These are phyloP conservation scores for Zygosaccharomyces pseudobailii DNA, from an alignment of 1,139 yeast species.

Conservation along the genomic window DNA sequence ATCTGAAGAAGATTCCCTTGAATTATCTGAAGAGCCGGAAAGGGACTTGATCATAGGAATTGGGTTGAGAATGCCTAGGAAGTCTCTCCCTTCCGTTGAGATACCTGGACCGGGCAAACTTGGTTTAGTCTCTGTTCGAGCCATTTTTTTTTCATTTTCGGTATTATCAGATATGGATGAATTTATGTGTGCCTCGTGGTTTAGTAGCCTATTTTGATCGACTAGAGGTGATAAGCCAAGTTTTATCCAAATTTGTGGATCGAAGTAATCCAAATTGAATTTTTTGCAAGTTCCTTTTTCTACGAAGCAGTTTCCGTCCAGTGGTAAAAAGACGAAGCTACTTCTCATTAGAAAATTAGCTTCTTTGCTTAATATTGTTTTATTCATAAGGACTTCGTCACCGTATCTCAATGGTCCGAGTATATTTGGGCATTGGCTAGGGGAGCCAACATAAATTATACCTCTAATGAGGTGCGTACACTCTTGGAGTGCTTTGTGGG, in stretches of 20 bases:
- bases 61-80: constrained; percentile 13
- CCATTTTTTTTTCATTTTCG: constrained; percentile 9
- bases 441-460: constrained; percentile 74
- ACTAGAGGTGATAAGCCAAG: constrained; percentile 75
- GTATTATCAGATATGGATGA: background rate
- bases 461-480: constrained; percentile 69
- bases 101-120: constrained; percentile 12
- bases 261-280: constrained; percentile 69
- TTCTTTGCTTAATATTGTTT: constrained; percentile 70
- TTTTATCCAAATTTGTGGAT: constrained; percentile 75
- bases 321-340: constrained; percentile 71
- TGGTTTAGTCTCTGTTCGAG: constrained; percentile 7
- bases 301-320: constrained; percentile 69
- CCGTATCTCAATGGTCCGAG: constrained; percentile 82
- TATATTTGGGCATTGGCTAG: constrained; percentile 79
- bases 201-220: constrained; percentile 31
- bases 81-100: constrained; percentile 11
- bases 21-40: constrained; percentile 1
- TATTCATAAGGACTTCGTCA: constrained; percentile 71
- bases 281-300: constrained; percentile 53
- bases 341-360: constrained; percentile 87
- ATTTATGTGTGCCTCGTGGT: constrained; percentile 1
- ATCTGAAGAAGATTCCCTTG: background rate
- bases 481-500: constrained; percentile 71
- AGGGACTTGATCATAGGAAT: constrained; percentile 11